Conservation (phyloP, 2,329 filamentous ascomycete genomes). For the Magnaporthiopsis poae region DNA sequence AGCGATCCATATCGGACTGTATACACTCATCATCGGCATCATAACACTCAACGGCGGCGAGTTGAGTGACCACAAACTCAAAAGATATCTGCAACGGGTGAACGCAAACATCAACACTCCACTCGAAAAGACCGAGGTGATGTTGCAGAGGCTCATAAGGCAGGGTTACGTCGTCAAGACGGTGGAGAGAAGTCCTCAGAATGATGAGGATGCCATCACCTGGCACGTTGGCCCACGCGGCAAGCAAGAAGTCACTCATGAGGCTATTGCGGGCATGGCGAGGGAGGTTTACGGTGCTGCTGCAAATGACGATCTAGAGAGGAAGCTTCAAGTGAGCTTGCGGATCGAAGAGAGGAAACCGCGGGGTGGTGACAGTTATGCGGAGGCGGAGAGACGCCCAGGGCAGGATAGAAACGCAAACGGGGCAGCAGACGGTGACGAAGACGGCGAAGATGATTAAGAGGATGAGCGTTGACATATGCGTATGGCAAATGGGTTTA, state of each 20-base stretch:
- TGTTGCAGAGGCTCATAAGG: constrained; percentile 64
- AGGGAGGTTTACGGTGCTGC: constrained; percentile 47
- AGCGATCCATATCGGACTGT: constrained; percentile 71
- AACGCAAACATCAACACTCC: constrained; percentile 58
- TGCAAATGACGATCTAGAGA: constrained; percentile 42
- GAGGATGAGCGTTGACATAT: neutral
- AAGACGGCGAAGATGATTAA: neutral
- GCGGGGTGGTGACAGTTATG: neutral
- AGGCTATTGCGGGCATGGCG: constrained; percentile 63
- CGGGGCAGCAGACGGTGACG: neutral
- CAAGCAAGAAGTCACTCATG: constrained; percentile 72
- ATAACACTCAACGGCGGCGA: constrained; percentile 65
- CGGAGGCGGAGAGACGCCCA: neutral
- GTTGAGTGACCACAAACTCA: constrained; percentile 68
- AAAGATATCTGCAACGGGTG: constrained; percentile 61
- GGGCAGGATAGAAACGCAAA: neutral
- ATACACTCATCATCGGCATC: constrained; percentile 67
- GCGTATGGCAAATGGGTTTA: neutral
- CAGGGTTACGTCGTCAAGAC: constrained; percentile 76
- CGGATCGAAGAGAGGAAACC: constrained; percentile 31
- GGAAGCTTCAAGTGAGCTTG: constrained; percentile 51
- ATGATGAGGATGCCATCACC: constrained; percentile 66
- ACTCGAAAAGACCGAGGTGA: constrained; percentile 54
- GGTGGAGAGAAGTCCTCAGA: constrained; percentile 49
- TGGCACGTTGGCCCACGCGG: constrained; percentile 80